A percentile compares a stretch with the other conserved stretches of the same genome.
Evolutionary conservation across 2,329 filamentous ascomycete genomes (phyloP).

Genomic region (Paracoccidioides lutzii): DNA sequence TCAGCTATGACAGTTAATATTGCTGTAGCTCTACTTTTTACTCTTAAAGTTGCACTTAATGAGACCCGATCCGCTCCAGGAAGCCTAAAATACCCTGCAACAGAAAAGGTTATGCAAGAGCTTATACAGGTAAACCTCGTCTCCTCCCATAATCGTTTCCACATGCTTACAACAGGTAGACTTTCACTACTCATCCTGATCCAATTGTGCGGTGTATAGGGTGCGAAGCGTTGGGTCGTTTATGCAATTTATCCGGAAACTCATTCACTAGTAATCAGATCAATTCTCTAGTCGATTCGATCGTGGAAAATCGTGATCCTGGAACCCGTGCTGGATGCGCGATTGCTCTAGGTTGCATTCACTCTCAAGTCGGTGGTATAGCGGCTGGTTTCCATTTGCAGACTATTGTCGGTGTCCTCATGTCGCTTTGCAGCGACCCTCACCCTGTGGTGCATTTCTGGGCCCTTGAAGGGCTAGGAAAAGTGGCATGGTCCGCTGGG

Average conservation of each 20-base stretch:
- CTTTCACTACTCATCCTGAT: constrained; percentile 70
- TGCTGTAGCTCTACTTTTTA: constrained; percentile 64
- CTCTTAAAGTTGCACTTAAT: constrained; percentile 70
- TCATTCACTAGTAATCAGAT: constrained; percentile 80
- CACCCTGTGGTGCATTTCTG: constrained; percentile 94
- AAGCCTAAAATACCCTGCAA: constrained; percentile 58
- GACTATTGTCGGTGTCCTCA: constrained; percentile 93
- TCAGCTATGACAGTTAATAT: constrained; percentile 87
- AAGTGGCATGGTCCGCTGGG: constrained; percentile 82
- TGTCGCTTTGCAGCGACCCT: constrained; percentile 91
- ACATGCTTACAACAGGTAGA: constrained; percentile 27
- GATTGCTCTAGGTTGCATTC: constrained; percentile 82
- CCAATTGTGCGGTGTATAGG: constrained; percentile 75
- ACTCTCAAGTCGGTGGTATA: constrained; percentile 94
- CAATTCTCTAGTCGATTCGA: constrained; percentile 83
- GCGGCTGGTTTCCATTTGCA: constrained; percentile 92
- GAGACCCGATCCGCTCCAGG: constrained; percentile 64
- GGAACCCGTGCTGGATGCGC: constrained; percentile 89
- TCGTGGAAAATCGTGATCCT: constrained; percentile 85
- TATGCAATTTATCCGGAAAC: constrained; percentile 77
- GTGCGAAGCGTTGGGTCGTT: constrained; percentile 69
- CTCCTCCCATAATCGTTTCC: background rate
- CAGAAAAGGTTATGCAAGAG: constrained; percentile 57
- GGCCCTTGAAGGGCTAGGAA: constrained; percentile 77
- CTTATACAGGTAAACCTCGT: constrained; percentile 58